A percentile compares a stretch with the other conserved stretches of the same genome.
These are phyloP conservation scores for Pinus albicaulis DNA, from an alignment of 75 land plant genomes.

Conservation along the genomic window DNA sequence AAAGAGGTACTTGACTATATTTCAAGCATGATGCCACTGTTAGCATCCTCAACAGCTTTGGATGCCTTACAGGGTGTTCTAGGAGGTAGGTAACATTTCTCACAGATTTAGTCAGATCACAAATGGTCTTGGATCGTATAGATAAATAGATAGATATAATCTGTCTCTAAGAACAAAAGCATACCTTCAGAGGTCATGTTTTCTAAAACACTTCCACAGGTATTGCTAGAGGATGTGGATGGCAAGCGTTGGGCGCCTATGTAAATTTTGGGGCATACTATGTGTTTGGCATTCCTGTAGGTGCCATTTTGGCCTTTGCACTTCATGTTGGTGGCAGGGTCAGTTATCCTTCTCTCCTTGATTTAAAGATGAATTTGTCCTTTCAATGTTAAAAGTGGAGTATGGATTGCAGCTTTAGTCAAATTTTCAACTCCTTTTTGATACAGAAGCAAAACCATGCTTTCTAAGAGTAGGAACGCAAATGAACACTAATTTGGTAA, in stretches of 20 bases:
- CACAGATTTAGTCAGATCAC: background rate
- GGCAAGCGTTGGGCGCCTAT: constrained; percentile 73
- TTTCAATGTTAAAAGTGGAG: no score
- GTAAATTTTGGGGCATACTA: constrained; percentile 81
- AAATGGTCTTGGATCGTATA: constrained; percentile 24
- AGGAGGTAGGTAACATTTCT: constrained; percentile 38
- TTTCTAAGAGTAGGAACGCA: no score
- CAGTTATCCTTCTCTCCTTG: background rate
- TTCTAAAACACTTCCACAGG: constrained; percentile 26
- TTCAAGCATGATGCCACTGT: constrained; percentile 59
- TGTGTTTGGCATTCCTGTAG: constrained; percentile 66
- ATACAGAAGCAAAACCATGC: no score
- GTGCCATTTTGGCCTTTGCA: constrained; percentile 50
- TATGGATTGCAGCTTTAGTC: no score
- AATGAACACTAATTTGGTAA: no score
- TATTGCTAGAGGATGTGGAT: constrained; percentile 78
- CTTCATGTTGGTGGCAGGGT: constrained; percentile 63
- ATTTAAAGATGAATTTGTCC: background rate
- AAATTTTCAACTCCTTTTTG: no score
- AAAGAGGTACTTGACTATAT: constrained; percentile 63
- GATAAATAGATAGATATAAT: constrained; percentile 39
- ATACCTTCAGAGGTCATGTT: no score
- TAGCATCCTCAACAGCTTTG: constrained; percentile 53
- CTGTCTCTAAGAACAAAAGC: no score
- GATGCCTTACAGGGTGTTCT: constrained; percentile 79